These are phyloP conservation scores for Ensete ventricosum DNA, from an alignment of 176 grass and related monocot genomes.

Conservation along the genomic window DNA sequence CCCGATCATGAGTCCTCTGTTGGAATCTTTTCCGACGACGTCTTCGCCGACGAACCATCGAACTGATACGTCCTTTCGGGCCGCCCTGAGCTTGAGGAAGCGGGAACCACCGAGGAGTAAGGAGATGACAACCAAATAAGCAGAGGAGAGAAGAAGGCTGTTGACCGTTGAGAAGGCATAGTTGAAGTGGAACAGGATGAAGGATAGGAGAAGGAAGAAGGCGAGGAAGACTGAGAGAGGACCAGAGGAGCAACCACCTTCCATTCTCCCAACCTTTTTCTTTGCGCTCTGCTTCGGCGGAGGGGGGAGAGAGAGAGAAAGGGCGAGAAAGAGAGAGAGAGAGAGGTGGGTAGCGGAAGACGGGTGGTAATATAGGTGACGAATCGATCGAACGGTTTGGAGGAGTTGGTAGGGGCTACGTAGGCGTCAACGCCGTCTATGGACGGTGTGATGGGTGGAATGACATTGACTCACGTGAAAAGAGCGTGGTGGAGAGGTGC, in stretches of 20 bases:
- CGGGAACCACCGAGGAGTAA: not conserved
- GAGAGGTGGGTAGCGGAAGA: not conserved
- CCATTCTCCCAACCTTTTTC: not conserved
- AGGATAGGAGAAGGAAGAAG: not conserved
- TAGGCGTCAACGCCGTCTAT: not conserved
- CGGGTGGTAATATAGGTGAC: too few relatives aligned
- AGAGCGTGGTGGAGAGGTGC: not conserved
- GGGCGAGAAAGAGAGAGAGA: not conserved
- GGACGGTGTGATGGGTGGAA: not conserved
- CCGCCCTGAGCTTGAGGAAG: not conserved
- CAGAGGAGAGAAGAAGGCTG: slow-evolving; percentile 35
- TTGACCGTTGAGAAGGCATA: slow-evolving; percentile 8
- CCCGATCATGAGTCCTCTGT: not conserved
- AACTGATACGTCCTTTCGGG: slow-evolving; percentile 24
- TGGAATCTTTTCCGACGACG: slow-evolving; percentile 1
- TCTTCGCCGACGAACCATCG: slow-evolving; percentile 66
- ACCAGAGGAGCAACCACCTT: not conserved
- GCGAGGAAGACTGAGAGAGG: not conserved
- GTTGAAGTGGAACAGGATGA: not conserved
- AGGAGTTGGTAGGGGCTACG: not conserved
- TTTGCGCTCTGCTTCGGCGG: not conserved
- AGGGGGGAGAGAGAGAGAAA: not conserved
- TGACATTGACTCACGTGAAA: not conserved
- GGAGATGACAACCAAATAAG: slow-evolving; percentile 23
- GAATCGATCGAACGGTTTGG: not conserved